Conservation (phyloP, 2,329 filamentous ascomycete genomes). For the Fusarium sp. region DNA sequence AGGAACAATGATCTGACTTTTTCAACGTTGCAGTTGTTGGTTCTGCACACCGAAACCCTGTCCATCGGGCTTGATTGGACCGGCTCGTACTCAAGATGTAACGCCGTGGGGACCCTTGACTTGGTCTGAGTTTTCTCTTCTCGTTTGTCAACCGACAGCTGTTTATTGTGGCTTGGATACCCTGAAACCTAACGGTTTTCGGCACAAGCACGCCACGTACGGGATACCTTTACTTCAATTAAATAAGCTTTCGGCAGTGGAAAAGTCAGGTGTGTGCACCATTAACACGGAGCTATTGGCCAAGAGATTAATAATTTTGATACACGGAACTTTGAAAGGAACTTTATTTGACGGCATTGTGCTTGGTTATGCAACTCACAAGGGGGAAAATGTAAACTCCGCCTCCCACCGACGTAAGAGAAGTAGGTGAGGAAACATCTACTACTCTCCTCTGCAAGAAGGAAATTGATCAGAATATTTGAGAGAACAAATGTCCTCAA, state of each 20-base stretch:
- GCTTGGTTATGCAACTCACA: background rate
- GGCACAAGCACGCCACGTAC: background rate
- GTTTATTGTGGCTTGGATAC: too few relatives aligned
- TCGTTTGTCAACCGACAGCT: background rate
- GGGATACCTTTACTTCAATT: background rate
- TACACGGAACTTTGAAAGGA: background rate
- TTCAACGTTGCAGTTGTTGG: background rate
- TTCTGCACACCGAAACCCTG: background rate
- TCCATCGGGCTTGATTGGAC: background rate
- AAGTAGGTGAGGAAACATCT: background rate
- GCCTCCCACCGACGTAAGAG: too few relatives aligned
- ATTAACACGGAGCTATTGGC: background rate
- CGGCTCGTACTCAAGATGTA: background rate
- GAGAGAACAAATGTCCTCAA: background rate
- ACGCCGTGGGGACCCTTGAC: background rate
- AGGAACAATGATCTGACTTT: background rate
- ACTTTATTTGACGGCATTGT: background rate
- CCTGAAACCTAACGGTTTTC: background rate
- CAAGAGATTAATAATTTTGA: background rate
- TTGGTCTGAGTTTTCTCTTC: background rate
- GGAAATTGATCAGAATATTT: background rate
- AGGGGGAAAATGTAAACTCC: background rate
- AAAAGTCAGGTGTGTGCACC: background rate
- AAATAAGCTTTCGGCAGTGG: background rate
- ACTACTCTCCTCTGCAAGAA: background rate